Base-by-base conservation (phyloP, 2,329 filamentous ascomycete genomes). In the Eutypa lata region DNA sequence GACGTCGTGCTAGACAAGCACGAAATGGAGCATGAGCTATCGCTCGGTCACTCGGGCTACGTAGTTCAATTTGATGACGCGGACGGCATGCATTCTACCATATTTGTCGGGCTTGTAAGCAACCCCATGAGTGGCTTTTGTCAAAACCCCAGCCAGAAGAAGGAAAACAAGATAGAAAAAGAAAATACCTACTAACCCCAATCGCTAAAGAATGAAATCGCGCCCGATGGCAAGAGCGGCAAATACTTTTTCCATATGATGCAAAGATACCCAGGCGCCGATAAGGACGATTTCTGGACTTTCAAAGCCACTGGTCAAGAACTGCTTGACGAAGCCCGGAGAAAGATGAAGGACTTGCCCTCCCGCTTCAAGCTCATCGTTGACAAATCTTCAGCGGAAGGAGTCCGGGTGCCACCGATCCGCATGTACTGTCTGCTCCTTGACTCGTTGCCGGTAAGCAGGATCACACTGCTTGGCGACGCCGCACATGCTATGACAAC, bases 391-490 rank as follows among this genome's bases (percentile, higher is more conserved):
- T 4, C 35, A 4, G 6, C 16, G 4, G 35, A 14, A 37, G 35
- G 43, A 21, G 18, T 33, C 18, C 8, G 22, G 10, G 14, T 31
- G 24, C 33, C 21, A 14, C 19, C 48, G 6, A 22, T 24, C 14
- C 3, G 38, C 21, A 19, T 43, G 16, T 35, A 33, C 37, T 33
- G 22, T 6, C 14, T 22, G 10, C 21, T 28, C 18, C 28, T 50
- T 18, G 37, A 26, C 10, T n/a, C 28, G 35, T 16, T 50, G 48
- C 48, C 48, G 7, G 38, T 11, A 4, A 38, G 48, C 11, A 10
- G 37, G 3, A 26, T 50, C 4, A 43, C 37, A 3, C 16, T 50
- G 48, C 35, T 50, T 26, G 48, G 48, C 48, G 48, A 50, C 33
- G 48, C 48, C 5, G 48, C 48, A 13, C 48, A 38, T 44, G 16